Evolutionary conservation across 352 stramenopile species (phyloP).

Genomic region (Phytophthora ohioensis): DNA sequence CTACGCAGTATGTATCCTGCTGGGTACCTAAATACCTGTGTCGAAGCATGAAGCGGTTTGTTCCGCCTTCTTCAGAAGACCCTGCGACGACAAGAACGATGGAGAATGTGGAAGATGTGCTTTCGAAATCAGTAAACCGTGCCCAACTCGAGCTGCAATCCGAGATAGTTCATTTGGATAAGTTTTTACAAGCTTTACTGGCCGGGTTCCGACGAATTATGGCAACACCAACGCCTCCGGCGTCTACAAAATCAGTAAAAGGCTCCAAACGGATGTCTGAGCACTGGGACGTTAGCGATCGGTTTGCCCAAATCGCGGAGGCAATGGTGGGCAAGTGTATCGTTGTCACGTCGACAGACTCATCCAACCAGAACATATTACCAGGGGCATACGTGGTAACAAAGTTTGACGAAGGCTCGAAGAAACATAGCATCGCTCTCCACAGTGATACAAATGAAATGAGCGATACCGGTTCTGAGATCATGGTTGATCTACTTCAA

Average conservation of each 20-base stretch:
- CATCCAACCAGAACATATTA: constrained; percentile 10
- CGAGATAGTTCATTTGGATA: constrained; percentile 37
- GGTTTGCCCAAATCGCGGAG: constrained; percentile 34
- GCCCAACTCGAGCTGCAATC: constrained; percentile 32
- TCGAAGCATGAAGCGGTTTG: constrained; percentile 55
- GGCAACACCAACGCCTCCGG: neutral
- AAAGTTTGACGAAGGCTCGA: constrained; percentile 30
- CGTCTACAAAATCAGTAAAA: constrained; percentile 14
- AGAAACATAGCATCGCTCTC: constrained; percentile 25
- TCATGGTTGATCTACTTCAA: constrained; percentile 35
- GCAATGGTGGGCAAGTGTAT: constrained; percentile 46
- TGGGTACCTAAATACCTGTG: constrained; percentile 85
- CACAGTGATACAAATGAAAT: constrained; percentile 1
- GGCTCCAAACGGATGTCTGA: constrained; percentile 14
- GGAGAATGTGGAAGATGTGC: constrained; percentile 11
- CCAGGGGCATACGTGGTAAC: constrained; percentile 29
- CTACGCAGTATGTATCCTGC: constrained; percentile 63
- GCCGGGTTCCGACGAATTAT: constrained; percentile 27
- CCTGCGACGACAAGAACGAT: constrained; percentile 7
- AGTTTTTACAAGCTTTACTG: constrained; percentile 50
- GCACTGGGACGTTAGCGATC: constrained; percentile 20
- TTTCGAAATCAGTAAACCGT: constrained; percentile 36
- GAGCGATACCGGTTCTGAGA: constrained; percentile 4
- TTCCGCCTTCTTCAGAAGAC: constrained; percentile 10
- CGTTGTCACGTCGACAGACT: constrained; percentile 27